A percentile compares a stretch with the other conserved stretches of the same genome.
These are phyloP conservation scores for Aphanoascus verrucosus DNA, from an alignment of 2,329 filamentous ascomycete species.

Conservation along the genomic window DNA sequence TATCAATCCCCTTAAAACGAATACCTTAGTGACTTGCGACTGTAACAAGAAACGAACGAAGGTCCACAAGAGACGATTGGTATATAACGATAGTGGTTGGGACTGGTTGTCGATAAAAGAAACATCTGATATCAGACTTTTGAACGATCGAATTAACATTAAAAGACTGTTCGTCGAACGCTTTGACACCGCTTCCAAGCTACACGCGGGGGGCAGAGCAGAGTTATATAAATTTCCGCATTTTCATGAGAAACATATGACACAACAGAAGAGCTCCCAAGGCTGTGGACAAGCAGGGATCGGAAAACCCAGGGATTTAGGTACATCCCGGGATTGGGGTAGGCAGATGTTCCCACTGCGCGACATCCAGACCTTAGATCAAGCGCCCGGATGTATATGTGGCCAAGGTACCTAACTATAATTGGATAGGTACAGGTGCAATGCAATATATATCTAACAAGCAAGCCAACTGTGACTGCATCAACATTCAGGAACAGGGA, in stretches of 20 bases:
- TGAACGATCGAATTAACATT: background rate
- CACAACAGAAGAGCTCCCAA: background rate
- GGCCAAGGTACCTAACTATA: background rate
- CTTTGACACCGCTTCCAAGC: background rate
- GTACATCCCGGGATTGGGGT: slow-evolving; percentile 2
- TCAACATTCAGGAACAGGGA: background rate
- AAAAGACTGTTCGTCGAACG: background rate
- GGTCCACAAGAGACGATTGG: too few species aligned
- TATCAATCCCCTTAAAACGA: background rate
- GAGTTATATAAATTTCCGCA: slow-evolving; percentile 5
- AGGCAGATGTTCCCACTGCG: background rate
- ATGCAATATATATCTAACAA: slow-evolving; percentile 9
- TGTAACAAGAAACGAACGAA: too few species aligned
- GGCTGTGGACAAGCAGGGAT: slow-evolving; percentile 1
- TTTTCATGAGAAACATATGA: background rate
- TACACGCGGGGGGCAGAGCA: background rate
- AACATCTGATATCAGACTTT: background rate
- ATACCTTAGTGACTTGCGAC: background rate
- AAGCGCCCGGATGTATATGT: background rate
- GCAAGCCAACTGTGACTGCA: background rate
- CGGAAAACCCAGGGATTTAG: background rate
- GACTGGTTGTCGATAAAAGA: background rate
- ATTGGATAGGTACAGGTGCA: background rate
- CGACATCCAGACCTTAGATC: background rate
- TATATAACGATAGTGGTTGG: background rate